Base-by-base conservation (phyloP, 2,329 filamentous ascomycete species). In the Ceratocystis variospora region DNA sequence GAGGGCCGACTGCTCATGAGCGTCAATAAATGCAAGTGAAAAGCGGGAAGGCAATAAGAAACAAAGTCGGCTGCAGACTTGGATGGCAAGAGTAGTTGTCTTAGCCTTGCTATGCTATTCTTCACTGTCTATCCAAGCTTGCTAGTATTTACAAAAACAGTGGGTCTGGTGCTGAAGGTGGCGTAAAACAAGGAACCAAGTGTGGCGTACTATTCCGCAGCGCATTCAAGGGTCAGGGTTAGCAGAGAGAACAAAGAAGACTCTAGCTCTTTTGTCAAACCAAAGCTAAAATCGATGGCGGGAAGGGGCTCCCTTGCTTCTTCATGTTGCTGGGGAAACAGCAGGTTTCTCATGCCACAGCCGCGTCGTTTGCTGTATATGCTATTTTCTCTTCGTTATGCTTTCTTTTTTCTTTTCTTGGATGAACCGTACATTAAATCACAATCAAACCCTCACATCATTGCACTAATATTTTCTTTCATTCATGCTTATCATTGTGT, bases 281-380 rank as follows among this genome's bases (percentile, higher is more conserved):
- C 63, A 37, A 37, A 12, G 37, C 25, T 59, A 61, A 61, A 55
- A 55, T 59, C 41, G 45, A 53, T 62, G 64, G 64, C 45, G 64
- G 63, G 63, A 46, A 65, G 48, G 8, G 41, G 31, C 37, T 33
- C 10, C 22, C 31, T n/a, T 67, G 65, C 31, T 8, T 57, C 41
- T 28, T 37, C 10, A 46, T 28, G 67, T 68, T 68, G 64, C 67
- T 64, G 61, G 53, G 59, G 67, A 57, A 66, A 68, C 64, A 33
- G 17, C 44, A 33, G 17, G 41, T 12, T 59, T 22, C 53, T 50
- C 67, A 50, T 66, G 66, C 31, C 8, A 59, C 5, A 59, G 33
- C 12, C 55, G 55, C 25, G 55, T 59, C 55, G 15, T 25, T 6
- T 41, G 37, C 12, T 41, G 37, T 41, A 12, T 41, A 41, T 41